Evolutionary conservation across 2,329 filamentous ascomycete species (phyloP).

Genomic region (Stachybotrys echinatus): DNA sequence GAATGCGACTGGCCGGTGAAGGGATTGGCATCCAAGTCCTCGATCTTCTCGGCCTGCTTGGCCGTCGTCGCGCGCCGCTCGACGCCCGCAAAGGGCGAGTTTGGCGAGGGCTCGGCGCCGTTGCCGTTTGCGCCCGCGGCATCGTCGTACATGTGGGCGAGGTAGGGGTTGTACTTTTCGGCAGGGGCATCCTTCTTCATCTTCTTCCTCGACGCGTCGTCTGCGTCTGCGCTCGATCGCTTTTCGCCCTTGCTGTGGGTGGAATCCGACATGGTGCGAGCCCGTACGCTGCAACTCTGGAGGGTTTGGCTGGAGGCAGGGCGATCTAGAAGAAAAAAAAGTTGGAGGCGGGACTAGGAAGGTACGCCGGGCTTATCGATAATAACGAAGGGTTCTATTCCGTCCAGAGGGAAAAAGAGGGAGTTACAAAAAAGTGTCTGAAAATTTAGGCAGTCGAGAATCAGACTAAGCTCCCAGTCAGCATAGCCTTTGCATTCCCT

Average conservation of each 20-base stretch:
- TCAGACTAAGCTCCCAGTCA: no score
- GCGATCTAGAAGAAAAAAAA: conserved; percentile 13
- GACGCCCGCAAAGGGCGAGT: conserved; percentile 58
- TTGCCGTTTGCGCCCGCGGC: conserved; percentile 30
- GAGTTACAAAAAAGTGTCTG: no score
- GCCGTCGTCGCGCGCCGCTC: conserved; percentile 78
- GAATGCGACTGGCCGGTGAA: conserved; percentile 78
- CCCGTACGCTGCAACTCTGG: no score
- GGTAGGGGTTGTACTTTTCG: conserved; percentile 69
- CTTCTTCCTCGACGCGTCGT: conserved; percentile 38
- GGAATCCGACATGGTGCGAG: conserved; percentile 31
- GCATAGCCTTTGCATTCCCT: no score
- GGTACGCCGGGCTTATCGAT: conserved; percentile 23
- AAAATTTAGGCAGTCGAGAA: no score
- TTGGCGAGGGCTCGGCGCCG: conserved; percentile 25
- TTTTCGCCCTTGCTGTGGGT: conserved; percentile 30
- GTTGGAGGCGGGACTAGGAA: conserved; percentile 1
- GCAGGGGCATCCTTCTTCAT: conserved; percentile 29
- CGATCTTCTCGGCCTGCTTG: conserved; percentile 63
- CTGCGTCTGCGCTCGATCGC: conserved; percentile 37
- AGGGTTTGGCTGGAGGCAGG: conserved; percentile 6
- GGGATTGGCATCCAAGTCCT: conserved; percentile 78
- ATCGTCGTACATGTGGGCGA: conserved; percentile 78
- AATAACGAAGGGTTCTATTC: conserved; percentile 15
- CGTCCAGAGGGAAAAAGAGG: neutral